phyloP scores from a whole-genome alignment of 768 basidiomycete species.

The Collybiopsis luxurians region DNA sequence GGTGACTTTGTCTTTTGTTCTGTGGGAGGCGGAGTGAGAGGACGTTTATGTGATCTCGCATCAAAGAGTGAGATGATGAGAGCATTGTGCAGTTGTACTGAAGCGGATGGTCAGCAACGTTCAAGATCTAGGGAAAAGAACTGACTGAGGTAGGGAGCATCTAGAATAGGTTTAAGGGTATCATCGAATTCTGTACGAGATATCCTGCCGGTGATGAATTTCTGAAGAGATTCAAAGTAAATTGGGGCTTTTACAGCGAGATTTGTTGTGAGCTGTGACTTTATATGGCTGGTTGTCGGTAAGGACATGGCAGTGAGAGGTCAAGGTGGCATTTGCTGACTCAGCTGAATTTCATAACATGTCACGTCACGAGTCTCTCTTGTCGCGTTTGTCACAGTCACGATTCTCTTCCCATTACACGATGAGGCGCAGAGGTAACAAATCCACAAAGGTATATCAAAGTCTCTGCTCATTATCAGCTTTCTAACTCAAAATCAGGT shows the following conservation, averaged over 20 bases:
- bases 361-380: background rate
- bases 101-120: slow-evolving; percentile 19
- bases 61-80: slow-evolving; percentile 82
- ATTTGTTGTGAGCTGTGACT: slow-evolving; percentile 59
- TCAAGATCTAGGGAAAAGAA: slow-evolving; percentile 9
- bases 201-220: slow-evolving; percentile 63
- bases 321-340: background rate
- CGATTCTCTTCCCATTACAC: background rate
- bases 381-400: background rate
- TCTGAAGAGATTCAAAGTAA: slow-evolving; percentile 66
- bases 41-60: slow-evolving; percentile 68
- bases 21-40: slow-evolving; percentile 64
- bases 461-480: background rate
- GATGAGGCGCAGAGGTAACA: slow-evolving; percentile 4
- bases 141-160: slow-evolving; percentile 51
- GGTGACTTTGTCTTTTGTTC: slow-evolving; percentile 47
- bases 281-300: slow-evolving; percentile 71
- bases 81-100: slow-evolving; percentile 78
- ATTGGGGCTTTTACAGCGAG: slow-evolving; percentile 56
- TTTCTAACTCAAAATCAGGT: slow-evolving; percentile 41
- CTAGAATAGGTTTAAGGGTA: slow-evolving; percentile 57
- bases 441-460: slow-evolving; percentile 1
- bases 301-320: slow-evolving; percentile 56
- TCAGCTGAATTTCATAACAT: no score
- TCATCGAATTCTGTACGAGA: slow-evolving; percentile 80